Evolutionary conservation across 768 basidiomycete genomes (phyloP), one percentile per base, ranked within the genome.

Genomic region (Trametes cingulata): DNA sequence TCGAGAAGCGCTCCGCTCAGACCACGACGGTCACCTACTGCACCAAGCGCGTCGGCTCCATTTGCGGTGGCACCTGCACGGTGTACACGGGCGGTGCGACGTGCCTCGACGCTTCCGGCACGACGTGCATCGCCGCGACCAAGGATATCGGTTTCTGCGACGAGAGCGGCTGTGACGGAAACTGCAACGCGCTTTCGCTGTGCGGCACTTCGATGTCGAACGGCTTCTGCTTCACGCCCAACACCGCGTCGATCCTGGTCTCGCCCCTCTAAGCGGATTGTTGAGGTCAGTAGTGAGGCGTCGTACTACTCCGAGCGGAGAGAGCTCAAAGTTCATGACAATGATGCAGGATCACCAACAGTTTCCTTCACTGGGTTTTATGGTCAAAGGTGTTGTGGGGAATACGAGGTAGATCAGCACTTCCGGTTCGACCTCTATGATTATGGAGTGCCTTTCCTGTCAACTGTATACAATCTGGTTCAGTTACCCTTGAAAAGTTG

Each of bases 41-140:
- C 63, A 64, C 47, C 50, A 56, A 27, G 37, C 47, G 67, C 19
- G 36, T 55, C 14, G 29, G 48, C n/a, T 64, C 65, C 43, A 62
- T 72, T 49, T 76, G 75, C 62, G 69, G 67, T 9, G 72, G 73
- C 1, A 10, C 60, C 2, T 76, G 75, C 66, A 74, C 66, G 10
- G 71, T 73, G 0, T 72, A 70, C 67, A 69, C 62, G 35, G 73
- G 74, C 27, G 65, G 67, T 6, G 51, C 62, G 6, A 61, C 54
- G 0, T 76, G 75, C 55, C 67, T 73, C 52, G 20, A 35, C 27
- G 66, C 73, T 3, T 71, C 73, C 0, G 37, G 50, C 49, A 74
- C 73, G 20, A 61, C 65, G n/a, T 76, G 75, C 47, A 62, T 76
- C 19, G 13, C 58, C 10, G 73, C 75, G 6, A 71, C 73, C 14